Conservation (phyloP, 1,139 yeast genomes). For the Candida tetrigidarum region DNA sequence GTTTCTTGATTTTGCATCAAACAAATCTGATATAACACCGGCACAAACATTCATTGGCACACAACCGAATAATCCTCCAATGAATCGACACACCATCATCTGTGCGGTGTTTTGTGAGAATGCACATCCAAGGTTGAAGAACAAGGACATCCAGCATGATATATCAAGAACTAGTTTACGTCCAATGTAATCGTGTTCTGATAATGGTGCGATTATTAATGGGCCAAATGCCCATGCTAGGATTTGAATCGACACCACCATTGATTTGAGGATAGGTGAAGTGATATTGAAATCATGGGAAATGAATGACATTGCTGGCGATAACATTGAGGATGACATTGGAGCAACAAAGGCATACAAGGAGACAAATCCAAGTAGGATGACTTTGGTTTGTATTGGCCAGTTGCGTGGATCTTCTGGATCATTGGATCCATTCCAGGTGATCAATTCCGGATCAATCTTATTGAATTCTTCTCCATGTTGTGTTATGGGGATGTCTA, state of each 20-base stretch:
- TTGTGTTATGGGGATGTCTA: constrained; percentile 33
- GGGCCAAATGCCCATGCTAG: constrained; percentile 55
- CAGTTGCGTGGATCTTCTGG: constrained; percentile 48
- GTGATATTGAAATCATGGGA: constrained; percentile 37
- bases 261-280: constrained; percentile 33
- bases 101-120: constrained; percentile 43
- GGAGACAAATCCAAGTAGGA: constrained; percentile 39
- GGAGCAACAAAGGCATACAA: constrained; percentile 49
- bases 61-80: constrained; percentile 47
- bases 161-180: constrained; percentile 43
- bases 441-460: constrained; percentile 48
- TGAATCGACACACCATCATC: constrained; percentile 43
- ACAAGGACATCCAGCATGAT: constrained; percentile 39
- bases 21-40: constrained; percentile 44
- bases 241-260: constrained; percentile 49
- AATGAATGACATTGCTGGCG: constrained; percentile 46
- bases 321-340: constrained; percentile 49
- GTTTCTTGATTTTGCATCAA: constrained; percentile 41
- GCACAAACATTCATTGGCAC: constrained; percentile 50
- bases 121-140: constrained; percentile 47
- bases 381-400: constrained; percentile 30
- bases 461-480: constrained; percentile 42
- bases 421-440: constrained; percentile 44
- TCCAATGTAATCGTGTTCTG: constrained; percentile 47
- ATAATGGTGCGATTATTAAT: constrained; percentile 46